Evolutionary conservation across 2,329 filamentous ascomycete genomes (phyloP).

Genomic region (Fusarium tuaranense): DNA sequence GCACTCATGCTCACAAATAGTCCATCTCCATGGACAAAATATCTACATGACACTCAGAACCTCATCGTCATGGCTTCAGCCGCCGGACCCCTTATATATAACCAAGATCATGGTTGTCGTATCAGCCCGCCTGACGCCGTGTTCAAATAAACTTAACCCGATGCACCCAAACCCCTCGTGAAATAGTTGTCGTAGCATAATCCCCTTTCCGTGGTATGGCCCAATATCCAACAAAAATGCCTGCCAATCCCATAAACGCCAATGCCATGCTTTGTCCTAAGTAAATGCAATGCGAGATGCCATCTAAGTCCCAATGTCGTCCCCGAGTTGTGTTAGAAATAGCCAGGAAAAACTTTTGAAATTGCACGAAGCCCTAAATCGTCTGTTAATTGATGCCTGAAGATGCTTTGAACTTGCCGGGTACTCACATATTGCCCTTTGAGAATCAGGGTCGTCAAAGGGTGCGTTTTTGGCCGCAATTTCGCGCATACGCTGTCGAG

Average conservation of each 20-base stretch:
- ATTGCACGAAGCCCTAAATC: conserved; percentile 56
- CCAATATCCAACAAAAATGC: conserved; percentile 26
- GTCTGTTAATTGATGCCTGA: conserved; percentile 22
- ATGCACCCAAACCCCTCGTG: conserved; percentile 30
- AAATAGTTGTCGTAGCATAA: conserved; percentile 25
- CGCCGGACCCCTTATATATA: background rate
- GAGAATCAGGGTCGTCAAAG: conserved; percentile 56
- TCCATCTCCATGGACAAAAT: background rate
- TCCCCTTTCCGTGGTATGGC: conserved; percentile 28
- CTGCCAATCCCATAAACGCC: conserved; percentile 44
- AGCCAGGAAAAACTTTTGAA: conserved; percentile 58
- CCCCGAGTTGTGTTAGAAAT: conserved; percentile 39
- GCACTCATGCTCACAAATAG: background rate
- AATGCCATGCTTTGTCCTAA: conserved; percentile 42
- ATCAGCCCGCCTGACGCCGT: conserved; percentile 32
- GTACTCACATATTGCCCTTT: conserved; percentile 55
- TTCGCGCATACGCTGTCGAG: conserved; percentile 57
- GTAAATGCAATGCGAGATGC: conserved; percentile 28
- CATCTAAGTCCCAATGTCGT: conserved; percentile 18
- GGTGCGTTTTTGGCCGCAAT: conserved; percentile 57
- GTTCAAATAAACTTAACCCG: conserved; percentile 29
- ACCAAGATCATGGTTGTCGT: conserved; percentile 9
- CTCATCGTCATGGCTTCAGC: background rate
- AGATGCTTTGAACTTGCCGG: background rate
- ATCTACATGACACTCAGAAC: background rate